Evolutionary conservation across 225 moss, liverwort and hornwort genomes (phyloP), one percentile per base, ranked within the genome.

Genomic region (Ulota crispa): DNA sequence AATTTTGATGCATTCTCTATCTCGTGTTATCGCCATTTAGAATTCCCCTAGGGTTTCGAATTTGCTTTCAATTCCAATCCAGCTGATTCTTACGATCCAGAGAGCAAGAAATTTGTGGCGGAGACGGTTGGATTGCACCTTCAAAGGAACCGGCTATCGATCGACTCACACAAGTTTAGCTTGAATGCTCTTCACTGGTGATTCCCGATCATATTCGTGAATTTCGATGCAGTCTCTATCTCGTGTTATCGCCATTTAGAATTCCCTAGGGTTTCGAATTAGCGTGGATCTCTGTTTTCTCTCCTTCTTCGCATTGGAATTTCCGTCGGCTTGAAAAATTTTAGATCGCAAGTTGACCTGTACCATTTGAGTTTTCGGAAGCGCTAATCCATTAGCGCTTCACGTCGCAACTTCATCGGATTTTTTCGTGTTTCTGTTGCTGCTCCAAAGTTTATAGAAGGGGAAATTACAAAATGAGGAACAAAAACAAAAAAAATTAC

Each of bases 111-210:
- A 59, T 50, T 84, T 50, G 37, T 34, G 66, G 53, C 7, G 53
- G 13, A 50, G 60, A 72, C 57, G 9, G 9, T 5, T 12, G 11
- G 11, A 16, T 12, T n/a, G 39, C 7, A 3, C 9, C 27, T 64
- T 32, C 34, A 0, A 31, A 37, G 26, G 27, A 7, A 36, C 8
- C 9, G 64, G 27, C 13, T 32, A 11, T 60, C 23, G 27, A 36
- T 8, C 19, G 32, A 30, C n/a, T 19, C 72, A 47, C 64, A 66
- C 60, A 52, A 59, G 37, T 20, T 47, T 16, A 23, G 21, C 34
- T 71, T 63, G 9, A 42, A 61, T 80, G 61, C 41, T 23, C 4
- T 26, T 45, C 19, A n/a, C 55, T 18, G 85, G 82, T 82, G 55
- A 78, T 34, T 64, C 55, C 62, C 42, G 5, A 57, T 45, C 69